phyloP scores from a whole-genome alignment of 129 eudicot species.

The Flaveria sonorensis region DNA sequence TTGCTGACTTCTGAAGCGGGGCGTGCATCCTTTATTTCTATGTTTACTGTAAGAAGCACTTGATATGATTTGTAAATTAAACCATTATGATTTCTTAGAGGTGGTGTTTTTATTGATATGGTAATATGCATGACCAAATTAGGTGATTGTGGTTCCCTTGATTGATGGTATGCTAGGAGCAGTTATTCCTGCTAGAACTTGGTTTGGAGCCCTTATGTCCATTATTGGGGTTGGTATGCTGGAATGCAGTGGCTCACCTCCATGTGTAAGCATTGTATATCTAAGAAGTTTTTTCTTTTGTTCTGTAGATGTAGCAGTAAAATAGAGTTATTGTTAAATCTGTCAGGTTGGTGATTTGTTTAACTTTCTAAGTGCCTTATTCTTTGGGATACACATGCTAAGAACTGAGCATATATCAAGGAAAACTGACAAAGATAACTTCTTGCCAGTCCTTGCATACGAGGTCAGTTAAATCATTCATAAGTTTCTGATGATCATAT shows the following conservation, averaged over 20 bases:
- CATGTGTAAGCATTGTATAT: conserved; percentile 48
- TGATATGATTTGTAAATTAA: neutral
- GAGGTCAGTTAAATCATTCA: conserved; percentile 55
- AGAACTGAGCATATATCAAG: conserved; percentile 81
- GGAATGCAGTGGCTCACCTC: conserved; percentile 96
- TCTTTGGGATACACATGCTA: conserved; percentile 90
- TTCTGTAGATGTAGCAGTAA: neutral
- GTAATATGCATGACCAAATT: conserved; percentile 28
- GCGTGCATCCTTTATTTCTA: conserved; percentile 78
- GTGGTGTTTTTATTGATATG: conserved; percentile 15
- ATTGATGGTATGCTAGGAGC: conserved; percentile 91
- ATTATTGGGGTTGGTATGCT: conserved; percentile 77
- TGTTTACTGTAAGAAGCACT: conserved; percentile 75
- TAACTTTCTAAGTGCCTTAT: conserved; percentile 77
- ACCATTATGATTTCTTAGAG: neutral
- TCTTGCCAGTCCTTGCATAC: conserved; percentile 80
- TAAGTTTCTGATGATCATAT: neutral
- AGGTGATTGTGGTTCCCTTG: conserved; percentile 91
- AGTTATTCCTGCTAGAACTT: conserved; percentile 66
- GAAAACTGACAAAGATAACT: conserved; percentile 57
- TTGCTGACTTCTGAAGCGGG: conserved; percentile 90
- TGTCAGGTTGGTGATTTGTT: conserved; percentile 78
- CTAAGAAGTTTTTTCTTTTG: neutral
- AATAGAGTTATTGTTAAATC: conserved; percentile 8
- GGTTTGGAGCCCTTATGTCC: conserved; percentile 92